Base-by-base conservation (phyloP, 352 stramenopile species). In the Halophytophthora polymorphica region DNA sequence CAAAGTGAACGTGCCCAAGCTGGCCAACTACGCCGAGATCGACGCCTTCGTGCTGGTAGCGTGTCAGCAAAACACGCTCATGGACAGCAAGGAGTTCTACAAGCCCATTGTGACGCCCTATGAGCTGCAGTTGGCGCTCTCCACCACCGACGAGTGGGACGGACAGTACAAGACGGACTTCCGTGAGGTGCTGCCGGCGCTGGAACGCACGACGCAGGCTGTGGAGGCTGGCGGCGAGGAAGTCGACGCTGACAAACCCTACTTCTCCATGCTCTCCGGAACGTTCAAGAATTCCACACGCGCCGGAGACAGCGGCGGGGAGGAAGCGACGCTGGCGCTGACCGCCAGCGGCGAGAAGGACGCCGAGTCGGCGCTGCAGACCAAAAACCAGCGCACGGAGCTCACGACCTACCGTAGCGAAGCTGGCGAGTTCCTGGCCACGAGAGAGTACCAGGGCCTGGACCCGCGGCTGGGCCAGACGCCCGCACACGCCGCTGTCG, bases 21-120 rank as follows among this genome's bases (percentile, higher is more conserved):
- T 99, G 17, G 88, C 92, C 15, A 99, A 99, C 58, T 99, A 98
- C 83, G 90, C 91, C 13, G 94, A 98, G 64, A 97, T 98, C 66
- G 96, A 99, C 58, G 93, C 83, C 39, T 99, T 98, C 58, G 95
- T 98, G 40, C 65, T 99, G 11, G 91, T 99, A 5, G 94, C 95
- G 29, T 99, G 96, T 61, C 81, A 95, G 53, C 90, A 98, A 61
- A 97, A 97, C 69, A 95, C 88, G 23, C 72, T 98, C 10, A 90
- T 98, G 69, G 86, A 96, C 66, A 90, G 76, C 52, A 94, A 92
- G 50, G 86, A 96, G 39, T 96, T 90, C 53, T 95, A 91, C 67
- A 96, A 96, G 58, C 87, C 87, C 12, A 93, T 96, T 38, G 83
- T 98, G 41, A 99, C 96, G 29, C 95, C 95, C 36, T 90, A 76